Percentiles rank a stretch among this genome's conserved stretches.
These are phyloP conservation scores for Ramicandelaber brevisporus DNA, from an alignment of 192 early-diverging fungal species.

Conservation along the genomic window DNA sequence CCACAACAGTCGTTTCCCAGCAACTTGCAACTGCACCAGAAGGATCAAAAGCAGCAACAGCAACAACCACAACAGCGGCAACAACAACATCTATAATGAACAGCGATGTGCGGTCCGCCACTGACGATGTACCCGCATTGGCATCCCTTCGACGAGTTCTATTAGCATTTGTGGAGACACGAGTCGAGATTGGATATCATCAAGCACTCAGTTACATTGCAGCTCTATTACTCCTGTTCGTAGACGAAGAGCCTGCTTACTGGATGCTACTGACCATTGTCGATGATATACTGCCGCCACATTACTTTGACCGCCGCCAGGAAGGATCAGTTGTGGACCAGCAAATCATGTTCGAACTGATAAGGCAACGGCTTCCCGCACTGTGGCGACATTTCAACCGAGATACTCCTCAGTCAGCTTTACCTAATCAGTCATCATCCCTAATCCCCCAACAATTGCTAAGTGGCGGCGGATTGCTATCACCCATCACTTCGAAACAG, in stretches of 20 bases:
- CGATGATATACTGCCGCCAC: slow-evolving; percentile 34
- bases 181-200: slow-evolving; percentile 56
- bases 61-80: neutral
- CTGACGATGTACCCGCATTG: slow-evolving; percentile 16
- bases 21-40: too few relatives aligned
- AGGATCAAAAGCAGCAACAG: too few relatives aligned
- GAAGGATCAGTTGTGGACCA: slow-evolving; percentile 2
- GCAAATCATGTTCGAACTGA: too few relatives aligned
- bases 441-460: too few relatives aligned
- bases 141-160: slow-evolving; percentile 37
- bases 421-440: too few relatives aligned
- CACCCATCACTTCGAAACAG: too few relatives aligned
- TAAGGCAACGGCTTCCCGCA: too few relatives aligned
- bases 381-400: too few relatives aligned
- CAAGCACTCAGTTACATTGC: slow-evolving; percentile 61
- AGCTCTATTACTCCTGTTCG: slow-evolving; percentile 41
- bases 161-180: slow-evolving; percentile 39
- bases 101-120: too few relatives aligned
- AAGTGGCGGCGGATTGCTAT: too few relatives aligned
- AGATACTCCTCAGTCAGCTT: too few relatives aligned
- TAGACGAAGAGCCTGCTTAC: slow-evolving; percentile 48
- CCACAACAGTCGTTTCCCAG: too few relatives aligned
- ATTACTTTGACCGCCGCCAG: slow-evolving; percentile 3
- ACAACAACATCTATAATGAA: slow-evolving; percentile 1
- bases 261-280: slow-evolving; percentile 54